These are phyloP conservation scores for Candida sanyiensis DNA, from an alignment of 805 yeast genomes.

Conservation along the genomic window DNA sequence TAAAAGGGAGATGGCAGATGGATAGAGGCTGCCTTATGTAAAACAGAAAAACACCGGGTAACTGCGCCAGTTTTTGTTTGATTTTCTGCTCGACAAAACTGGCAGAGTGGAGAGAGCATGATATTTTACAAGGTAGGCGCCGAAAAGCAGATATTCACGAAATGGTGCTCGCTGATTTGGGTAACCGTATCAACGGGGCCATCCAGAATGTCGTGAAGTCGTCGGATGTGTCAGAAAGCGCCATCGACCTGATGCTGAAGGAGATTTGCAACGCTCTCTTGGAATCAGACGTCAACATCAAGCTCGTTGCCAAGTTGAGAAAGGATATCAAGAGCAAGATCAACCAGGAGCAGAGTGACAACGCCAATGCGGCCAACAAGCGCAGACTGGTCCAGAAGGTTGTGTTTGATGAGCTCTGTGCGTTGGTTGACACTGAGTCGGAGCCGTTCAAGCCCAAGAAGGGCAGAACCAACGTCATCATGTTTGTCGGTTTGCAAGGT, in stretches of 20 bases:
- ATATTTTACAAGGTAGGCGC: not conserved
- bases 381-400: slow-evolving; percentile 83
- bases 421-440: slow-evolving; percentile 65
- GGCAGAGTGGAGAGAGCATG: not conserved
- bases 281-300: slow-evolving; percentile 91
- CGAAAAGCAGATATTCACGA: not conserved
- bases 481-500: slow-evolving; percentile 98
- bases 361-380: slow-evolving; percentile 45
- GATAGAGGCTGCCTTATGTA: no score
- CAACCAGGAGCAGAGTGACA: slow-evolving; percentile 44
- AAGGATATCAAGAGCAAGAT: slow-evolving; percentile 60
- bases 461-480: slow-evolving; percentile 71
- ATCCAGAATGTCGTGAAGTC: slow-evolving; percentile 58
- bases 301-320: slow-evolving; percentile 71
- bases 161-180: slow-evolving; percentile 79
- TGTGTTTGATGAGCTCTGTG: slow-evolving; percentile 87
- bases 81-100: slow-evolving; percentile 1
- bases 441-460: slow-evolving; percentile 80
- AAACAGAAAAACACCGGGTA: no score
- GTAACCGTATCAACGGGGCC: slow-evolving; percentile 70
- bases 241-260: slow-evolving; percentile 69
- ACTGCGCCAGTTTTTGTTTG: no score
- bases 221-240: slow-evolving; percentile 49
- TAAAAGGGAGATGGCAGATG: no score
- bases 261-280: slow-evolving; percentile 85